These are phyloP conservation scores for Leptographium galeiforme DNA, from an alignment of 2,329 filamentous ascomycete species.

Conservation along the genomic window DNA sequence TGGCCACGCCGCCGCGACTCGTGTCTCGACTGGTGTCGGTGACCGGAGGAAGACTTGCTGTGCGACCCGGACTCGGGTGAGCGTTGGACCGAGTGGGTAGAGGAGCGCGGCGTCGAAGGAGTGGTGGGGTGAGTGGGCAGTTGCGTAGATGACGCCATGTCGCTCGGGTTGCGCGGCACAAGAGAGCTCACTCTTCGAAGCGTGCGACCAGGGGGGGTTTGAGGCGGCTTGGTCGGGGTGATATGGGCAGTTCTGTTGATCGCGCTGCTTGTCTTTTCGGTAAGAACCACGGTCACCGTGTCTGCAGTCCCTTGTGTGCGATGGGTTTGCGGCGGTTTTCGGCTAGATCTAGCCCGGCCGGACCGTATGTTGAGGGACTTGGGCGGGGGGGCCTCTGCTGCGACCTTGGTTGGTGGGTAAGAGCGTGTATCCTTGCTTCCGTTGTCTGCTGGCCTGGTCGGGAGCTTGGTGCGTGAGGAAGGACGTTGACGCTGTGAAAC, in stretches of 20 bases:
- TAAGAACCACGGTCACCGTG: conserved; percentile 2
- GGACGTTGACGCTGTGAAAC: no score
- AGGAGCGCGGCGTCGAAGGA: neutral
- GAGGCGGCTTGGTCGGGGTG: neutral
- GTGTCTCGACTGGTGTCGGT: conserved; percentile 18
- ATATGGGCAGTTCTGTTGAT: neutral
- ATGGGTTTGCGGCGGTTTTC: conserved; percentile 13
- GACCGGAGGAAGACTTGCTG: conserved; percentile 52
- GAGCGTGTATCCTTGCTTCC: no score
- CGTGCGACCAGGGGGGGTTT: neutral
- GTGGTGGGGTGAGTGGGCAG: neutral
- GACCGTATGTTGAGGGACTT: neutral
- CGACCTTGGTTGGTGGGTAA: no score
- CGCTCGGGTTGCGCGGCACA: neutral
- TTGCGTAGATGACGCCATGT: neutral
- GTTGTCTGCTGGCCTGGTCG: no score
- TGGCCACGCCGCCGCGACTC: conserved; percentile 48
- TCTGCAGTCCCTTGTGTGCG: conserved; percentile 17
- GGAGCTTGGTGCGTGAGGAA: no score
- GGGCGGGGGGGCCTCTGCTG: neutral
- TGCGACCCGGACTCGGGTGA: conserved; percentile 11
- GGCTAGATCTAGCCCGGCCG: neutral
- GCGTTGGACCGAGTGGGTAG: neutral
- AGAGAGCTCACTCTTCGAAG: neutral
- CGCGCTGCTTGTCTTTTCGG: conserved; percentile 3